Base-by-base conservation (phyloP, 257 asterid genomes). In the Leptodermis oblonga region DNA sequence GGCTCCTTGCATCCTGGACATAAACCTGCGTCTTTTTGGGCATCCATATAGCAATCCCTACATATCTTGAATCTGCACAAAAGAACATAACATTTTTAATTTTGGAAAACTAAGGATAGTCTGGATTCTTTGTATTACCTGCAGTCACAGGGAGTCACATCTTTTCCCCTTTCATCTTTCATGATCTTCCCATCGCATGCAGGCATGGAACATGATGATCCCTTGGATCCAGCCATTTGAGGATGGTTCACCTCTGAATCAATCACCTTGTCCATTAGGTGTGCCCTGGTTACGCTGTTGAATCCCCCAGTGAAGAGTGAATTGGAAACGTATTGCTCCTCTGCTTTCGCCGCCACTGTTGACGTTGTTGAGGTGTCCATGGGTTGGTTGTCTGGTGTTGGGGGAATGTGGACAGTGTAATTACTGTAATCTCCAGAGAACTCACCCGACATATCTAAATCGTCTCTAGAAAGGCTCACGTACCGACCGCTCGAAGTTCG, bases 201-300 rank as follows among this genome's bases (percentile, higher is more conserved):
- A 18, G 80, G 70, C 55, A 76, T 49, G 25, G 70, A 37, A 61
- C 80, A 76, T 7, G 69, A 66, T 5, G 80, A 76, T 25, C 80
- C 80, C 65, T 76, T 76, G 39, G 77, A 76, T 37, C 80, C 80
- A 37, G 80, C 77, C 80, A 76, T 76, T 60, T 71, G 80, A 23
- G 80, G 80, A 71, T 76, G 80, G 58, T 6, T 71, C 46, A 73
- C 58, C 58, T 76, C 80, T 23, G 80, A 71, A 8, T 76, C 80
- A 18, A 71, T 76, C 66, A 76, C 80, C 54, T 76, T 76, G 59
- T 76, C 80, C 80, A 76, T 76, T 69, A 76, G 30, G 69, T 76
- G 80, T 26, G 80, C 80, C 52, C 80, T 76, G 26, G 80, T 76
- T 11, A 71, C 77, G 45, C 73, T 76, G 65, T 76, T 76, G 63